A percentile compares a stretch with the other conserved stretches of the same genome.
phyloP scores from a whole-genome alignment of 257 asterid genomes.

The Misopates orontium region DNA sequence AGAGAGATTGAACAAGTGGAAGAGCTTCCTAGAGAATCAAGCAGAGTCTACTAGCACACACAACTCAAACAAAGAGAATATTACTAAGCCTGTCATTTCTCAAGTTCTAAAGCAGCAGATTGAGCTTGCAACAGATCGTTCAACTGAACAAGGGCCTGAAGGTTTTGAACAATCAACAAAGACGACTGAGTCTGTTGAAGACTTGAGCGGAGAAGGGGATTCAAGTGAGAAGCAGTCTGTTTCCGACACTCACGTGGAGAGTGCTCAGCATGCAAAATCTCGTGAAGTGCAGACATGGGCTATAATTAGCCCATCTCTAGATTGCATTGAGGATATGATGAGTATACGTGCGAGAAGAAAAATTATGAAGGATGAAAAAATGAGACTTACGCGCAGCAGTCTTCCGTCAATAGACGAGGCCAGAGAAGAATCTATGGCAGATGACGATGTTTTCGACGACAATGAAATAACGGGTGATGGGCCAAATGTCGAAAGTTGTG shows the following conservation, averaged over 20 bases:
- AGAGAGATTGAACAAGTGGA: slow-evolving; percentile 84
- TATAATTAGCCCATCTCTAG: slow-evolving; percentile 57
- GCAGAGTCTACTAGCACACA: slow-evolving; percentile 36
- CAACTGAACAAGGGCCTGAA: slow-evolving; percentile 30
- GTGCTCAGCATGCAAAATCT: slow-evolving; percentile 36
- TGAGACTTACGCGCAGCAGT: slow-evolving; percentile 24
- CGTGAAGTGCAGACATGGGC: slow-evolving; percentile 67
- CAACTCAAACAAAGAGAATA: slow-evolving; percentile 32
- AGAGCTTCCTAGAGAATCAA: slow-evolving; percentile 65
- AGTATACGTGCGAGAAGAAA: slow-evolving; percentile 59
- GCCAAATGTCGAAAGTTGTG: slow-evolving; percentile 38
- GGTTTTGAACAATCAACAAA: slow-evolving; percentile 36
- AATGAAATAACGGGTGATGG: slow-evolving; percentile 33
- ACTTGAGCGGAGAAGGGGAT: slow-evolving; percentile 44
- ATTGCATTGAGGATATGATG: slow-evolving; percentile 61
- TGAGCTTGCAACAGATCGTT: slow-evolving; percentile 34
- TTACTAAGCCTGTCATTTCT: slow-evolving; percentile 32
- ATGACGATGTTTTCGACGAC: slow-evolving; percentile 37
- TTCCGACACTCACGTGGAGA: slow-evolving; percentile 37
- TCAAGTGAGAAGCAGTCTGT: no score
- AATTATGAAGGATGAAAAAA: slow-evolving; percentile 35
- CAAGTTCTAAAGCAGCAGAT: slow-evolving; percentile 38
- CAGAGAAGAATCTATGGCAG: slow-evolving; percentile 42
- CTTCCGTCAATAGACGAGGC: slow-evolving; percentile 56
- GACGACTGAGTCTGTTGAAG: slow-evolving; percentile 32